Evolutionary conservation across 305 asterid species (phyloP), one percentile per base, ranked within the genome.

Genomic region (Solanum hybrid): DNA sequence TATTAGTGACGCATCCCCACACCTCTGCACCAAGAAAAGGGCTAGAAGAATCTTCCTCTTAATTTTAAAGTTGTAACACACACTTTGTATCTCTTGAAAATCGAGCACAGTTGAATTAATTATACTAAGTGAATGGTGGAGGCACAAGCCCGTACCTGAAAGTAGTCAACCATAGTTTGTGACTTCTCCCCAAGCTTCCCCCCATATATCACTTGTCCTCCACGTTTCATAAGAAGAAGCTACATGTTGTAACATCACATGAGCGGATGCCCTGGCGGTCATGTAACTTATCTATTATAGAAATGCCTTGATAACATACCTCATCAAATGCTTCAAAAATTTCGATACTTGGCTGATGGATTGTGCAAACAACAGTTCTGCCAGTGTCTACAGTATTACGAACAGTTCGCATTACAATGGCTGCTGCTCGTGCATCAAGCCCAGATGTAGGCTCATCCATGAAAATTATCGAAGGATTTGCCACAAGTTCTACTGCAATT

Each of bases 371-470:
- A 11, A 96, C 98, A 14, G 98, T 96, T 91, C 99, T 94, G 87
- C 99, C 98, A 12, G 98, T 96, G 91, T 96, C 98, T 75, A 96
- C 99, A 20, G 99, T 96, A 90, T 96, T 96, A 69, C 99, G 96
- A 77, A 96, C 98, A 64, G 99, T 95, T 91, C 99, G 92, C 99
- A 96, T 96, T 31, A 96, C 98, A 89, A 96, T 96, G 86, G 99
- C 99, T 34, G 98, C 99, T 79, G 98, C 99, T 84, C 99, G 94
- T 79, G 99, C 99, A 93, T 96, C 99, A 69, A 96, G 98, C 64
- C 98, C 98, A 8, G 99, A 96, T 88, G 99, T 96, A 24, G 99
- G 99, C 90, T 96, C 99, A 89, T 96, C 99, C 99, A 96, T 96
- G 88, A 96, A 96, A 88, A 96, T 94, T 91, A 96, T 96, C 7